A percentile compares a stretch with the other conserved stretches of the same genome.
These are phyloP conservation scores for Nevesoporus exiguus DNA, from an alignment of 768 basidiomycete species.

Conservation along the genomic window DNA sequence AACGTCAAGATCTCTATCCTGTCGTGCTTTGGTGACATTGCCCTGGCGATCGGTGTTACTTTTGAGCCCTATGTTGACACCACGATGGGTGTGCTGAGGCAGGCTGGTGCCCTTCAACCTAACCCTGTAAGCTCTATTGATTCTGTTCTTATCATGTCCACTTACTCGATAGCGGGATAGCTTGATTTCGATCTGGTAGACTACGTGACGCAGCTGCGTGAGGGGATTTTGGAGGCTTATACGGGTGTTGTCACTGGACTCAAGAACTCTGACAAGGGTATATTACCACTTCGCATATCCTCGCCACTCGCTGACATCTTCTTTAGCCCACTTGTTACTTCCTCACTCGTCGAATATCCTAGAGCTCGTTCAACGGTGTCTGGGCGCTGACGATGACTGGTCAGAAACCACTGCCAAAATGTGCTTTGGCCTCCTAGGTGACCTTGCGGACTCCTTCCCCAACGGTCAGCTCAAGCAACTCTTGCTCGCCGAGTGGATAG, in stretches of 20 bases:
- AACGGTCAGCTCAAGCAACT: slow-evolving; percentile 76
- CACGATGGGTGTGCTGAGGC: slow-evolving; percentile 85
- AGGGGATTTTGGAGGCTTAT: slow-evolving; percentile 96
- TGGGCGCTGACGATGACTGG: slow-evolving; percentile 73
- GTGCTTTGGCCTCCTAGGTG: slow-evolving; percentile 85
- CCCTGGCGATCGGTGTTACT: slow-evolving; percentile 78
- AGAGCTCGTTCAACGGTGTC: slow-evolving; percentile 74
- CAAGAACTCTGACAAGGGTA: slow-evolving; percentile 80
- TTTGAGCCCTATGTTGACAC: slow-evolving; percentile 91
- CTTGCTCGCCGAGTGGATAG: slow-evolving; percentile 78
- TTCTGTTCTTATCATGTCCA: background rate
- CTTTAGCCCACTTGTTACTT: slow-evolving; percentile 40
- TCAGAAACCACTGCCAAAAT: slow-evolving; percentile 74
- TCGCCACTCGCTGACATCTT: background rate
- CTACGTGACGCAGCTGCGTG: slow-evolving; percentile 84
- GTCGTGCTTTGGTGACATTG: slow-evolving; percentile 95
- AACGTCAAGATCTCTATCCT: slow-evolving; percentile 97
- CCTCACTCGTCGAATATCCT: slow-evolving; percentile 72
- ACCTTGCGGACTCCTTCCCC: slow-evolving; percentile 86
- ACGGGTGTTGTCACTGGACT: slow-evolving; percentile 91
- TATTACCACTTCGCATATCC: background rate
- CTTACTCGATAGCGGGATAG: slow-evolving; percentile 33
- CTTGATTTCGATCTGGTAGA: slow-evolving; percentile 89
- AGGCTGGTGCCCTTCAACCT: slow-evolving; percentile 85
- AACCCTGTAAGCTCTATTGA: slow-evolving; percentile 62